phyloP scores from a whole-genome alignment of 345 rosid species.

The Isatis tinctoria region DNA sequence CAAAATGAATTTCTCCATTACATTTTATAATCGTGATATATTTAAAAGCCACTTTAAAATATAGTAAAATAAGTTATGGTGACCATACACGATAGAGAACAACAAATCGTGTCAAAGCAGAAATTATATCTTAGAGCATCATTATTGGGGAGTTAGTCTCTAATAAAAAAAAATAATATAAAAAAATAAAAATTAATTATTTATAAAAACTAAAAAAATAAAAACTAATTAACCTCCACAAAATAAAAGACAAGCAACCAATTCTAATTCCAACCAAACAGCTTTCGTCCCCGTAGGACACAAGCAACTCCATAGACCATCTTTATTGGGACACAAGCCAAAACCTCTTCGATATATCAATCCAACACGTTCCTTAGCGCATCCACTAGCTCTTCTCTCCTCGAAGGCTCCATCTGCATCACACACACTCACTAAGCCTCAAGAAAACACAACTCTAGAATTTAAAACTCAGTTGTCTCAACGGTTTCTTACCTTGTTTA shows the following conservation, averaged over 20 bases:
- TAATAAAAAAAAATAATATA: too few relatives aligned
- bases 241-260: not conserved
- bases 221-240: constrained; percentile 29
- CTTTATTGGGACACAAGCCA: constrained; percentile 1
- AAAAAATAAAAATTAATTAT: too few relatives aligned
- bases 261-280: not conserved
- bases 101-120: too few relatives aligned
- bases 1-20: too few relatives aligned
- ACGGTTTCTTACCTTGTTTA: constrained; percentile 61
- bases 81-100: too few relatives aligned
- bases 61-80: too few relatives aligned
- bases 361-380: constrained; percentile 58
- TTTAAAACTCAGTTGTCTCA: not conserved
- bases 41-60: too few relatives aligned
- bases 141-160: too few relatives aligned
- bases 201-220: too few relatives aligned
- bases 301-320: not conserved
- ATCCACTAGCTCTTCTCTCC: constrained; percentile 41
- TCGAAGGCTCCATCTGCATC: constrained; percentile 85
- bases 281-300: not conserved
- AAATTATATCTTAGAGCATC: too few relatives aligned
- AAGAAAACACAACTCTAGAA: constrained; percentile 3
- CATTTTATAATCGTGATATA: too few relatives aligned
- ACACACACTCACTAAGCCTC: constrained; percentile 22
- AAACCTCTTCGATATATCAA: constrained; percentile 30